Conservation (phyloP, 2,329 filamentous ascomycete species). For the Colletotrichum godetiae region DNA sequence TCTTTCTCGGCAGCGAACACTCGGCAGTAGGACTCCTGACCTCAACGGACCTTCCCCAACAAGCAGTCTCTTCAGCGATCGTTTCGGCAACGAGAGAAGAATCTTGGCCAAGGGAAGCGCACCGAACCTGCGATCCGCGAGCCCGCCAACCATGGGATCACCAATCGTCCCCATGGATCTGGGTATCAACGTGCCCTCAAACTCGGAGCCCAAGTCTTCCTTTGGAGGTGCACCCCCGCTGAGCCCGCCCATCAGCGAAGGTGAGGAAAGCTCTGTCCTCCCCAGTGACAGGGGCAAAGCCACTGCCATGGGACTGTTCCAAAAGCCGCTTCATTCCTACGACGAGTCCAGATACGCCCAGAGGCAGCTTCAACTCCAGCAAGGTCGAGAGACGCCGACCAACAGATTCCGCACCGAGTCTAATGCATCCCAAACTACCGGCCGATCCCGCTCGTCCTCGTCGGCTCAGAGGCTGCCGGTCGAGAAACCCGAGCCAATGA, state of each 20-base stretch:
- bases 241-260: constrained; percentile 75
- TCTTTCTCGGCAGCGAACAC: constrained; percentile 72
- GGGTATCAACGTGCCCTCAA: constrained; percentile 34
- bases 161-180: constrained; percentile 47
- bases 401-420: constrained; percentile 58
- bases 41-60: constrained; percentile 59
- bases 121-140: constrained; percentile 73
- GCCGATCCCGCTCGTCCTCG: constrained; percentile 61
- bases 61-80: constrained; percentile 56
- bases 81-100: constrained; percentile 55
- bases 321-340: constrained; percentile 80
- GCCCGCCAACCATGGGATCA: constrained; percentile 55
- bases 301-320: constrained; percentile 73
- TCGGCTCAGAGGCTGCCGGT: constrained; percentile 50
- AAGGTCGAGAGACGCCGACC: constrained; percentile 74
- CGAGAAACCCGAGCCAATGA: constrained; percentile 46
- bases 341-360: constrained; percentile 89
- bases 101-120: constrained; percentile 71
- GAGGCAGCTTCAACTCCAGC: constrained; percentile 83
- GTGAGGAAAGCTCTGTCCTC: constrained; percentile 73
- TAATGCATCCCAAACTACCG: constrained; percentile 51
- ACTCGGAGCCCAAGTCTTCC: constrained; percentile 42
- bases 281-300: constrained; percentile 85
- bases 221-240: constrained; percentile 52
- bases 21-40: constrained; percentile 63